phyloP scores from a whole-genome alignment of 2,329 filamentous ascomycete species.

The Geosmithia putterillii region DNA sequence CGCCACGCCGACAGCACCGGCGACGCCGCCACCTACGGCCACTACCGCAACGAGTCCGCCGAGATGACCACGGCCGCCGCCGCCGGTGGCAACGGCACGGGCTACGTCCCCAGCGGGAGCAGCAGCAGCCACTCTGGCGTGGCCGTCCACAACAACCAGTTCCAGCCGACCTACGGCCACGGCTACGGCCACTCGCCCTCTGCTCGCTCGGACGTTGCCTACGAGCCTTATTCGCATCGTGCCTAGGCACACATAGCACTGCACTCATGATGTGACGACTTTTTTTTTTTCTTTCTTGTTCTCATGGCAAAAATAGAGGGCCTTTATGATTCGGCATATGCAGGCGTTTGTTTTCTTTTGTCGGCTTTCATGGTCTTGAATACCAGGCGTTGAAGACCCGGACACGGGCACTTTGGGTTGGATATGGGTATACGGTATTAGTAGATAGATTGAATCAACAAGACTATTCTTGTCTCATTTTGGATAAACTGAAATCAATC shows the following conservation, averaged over 20 bases:
- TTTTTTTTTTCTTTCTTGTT: neutral
- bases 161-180: constrained; percentile 14
- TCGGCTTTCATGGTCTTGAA: neutral
- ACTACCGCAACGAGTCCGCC: constrained; percentile 22
- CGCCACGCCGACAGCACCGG: constrained; percentile 26
- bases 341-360: neutral
- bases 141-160: constrained; percentile 9
- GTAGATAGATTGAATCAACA: neutral
- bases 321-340: neutral
- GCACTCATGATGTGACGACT: neutral
- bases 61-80: constrained; percentile 6
- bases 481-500: too few species aligned
- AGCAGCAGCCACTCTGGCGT: neutral
- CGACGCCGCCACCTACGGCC: constrained; percentile 13
- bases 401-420: too few species aligned
- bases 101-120: neutral
- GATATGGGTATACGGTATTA: neutral
- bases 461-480: neutral
- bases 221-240: constrained; percentile 52
- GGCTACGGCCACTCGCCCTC: constrained; percentile 15
- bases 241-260: constrained; percentile 19
- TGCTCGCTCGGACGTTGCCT: constrained; percentile 39
- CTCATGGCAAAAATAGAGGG: neutral
- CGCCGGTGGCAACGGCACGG: neutral
- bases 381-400: neutral